These are phyloP conservation scores for Styphnolobium japonicum DNA, from an alignment of 306 rosid species.

Conservation along the genomic window DNA sequence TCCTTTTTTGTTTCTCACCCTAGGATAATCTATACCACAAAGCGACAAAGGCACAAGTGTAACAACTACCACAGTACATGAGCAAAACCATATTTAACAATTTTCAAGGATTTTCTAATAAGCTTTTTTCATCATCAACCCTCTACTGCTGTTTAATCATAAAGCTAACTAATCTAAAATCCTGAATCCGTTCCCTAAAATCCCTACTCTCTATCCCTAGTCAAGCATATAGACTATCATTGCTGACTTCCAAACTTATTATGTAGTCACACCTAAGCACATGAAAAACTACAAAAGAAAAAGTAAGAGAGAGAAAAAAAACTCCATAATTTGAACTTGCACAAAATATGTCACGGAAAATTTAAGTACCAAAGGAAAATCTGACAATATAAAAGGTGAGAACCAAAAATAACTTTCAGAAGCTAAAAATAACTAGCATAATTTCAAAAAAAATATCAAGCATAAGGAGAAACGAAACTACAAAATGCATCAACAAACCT, in stretches of 20 bases:
- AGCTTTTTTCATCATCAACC: background rate
- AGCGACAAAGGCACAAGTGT: background rate
- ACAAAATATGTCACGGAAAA: background rate
- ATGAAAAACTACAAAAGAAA: background rate
- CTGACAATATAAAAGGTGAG: background rate
- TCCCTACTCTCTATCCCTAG: too few species aligned
- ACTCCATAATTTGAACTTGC: background rate
- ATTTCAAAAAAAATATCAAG: background rate
- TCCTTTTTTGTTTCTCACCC: too few species aligned
- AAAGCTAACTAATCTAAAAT: background rate
- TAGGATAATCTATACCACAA: background rate
- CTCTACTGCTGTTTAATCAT: background rate
- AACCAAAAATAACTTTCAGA: background rate
- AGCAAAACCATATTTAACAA: background rate
- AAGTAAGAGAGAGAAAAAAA: background rate
- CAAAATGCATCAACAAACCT: conserved; percentile 34
- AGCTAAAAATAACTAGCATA: background rate
- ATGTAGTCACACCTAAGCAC: background rate
- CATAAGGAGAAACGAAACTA: background rate
- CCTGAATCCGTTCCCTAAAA: background rate
- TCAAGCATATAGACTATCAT: background rate
- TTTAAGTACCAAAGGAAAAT: background rate
- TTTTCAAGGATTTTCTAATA: background rate
- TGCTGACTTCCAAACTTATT: background rate
- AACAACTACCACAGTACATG: background rate